A percentile compares a stretch with the other conserved stretches of the same genome.
These are phyloP conservation scores for Eucalyptus tenuipes DNA, from an alignment of 345 rosid genomes.

Conservation along the genomic window DNA sequence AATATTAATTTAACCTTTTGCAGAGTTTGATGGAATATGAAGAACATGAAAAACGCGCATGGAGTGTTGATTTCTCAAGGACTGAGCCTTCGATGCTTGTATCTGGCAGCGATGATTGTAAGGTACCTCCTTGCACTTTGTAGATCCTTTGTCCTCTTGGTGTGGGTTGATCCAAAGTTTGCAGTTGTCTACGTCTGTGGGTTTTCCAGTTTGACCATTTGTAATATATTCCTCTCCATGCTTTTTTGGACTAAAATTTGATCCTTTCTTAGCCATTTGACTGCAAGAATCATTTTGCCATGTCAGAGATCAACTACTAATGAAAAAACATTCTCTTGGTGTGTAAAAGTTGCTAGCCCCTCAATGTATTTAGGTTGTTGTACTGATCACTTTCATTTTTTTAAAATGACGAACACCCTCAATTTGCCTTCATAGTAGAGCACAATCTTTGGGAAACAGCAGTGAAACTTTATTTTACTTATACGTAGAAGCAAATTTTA, in stretches of 20 bases:
- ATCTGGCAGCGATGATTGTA: constrained; percentile 97
- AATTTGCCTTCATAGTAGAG: not conserved
- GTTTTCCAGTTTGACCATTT: not conserved
- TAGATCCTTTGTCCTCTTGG: not conserved
- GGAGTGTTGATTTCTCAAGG: constrained; percentile 97
- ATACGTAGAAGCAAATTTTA: not conserved
- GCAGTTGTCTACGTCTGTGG: not conserved
- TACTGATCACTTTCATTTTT: not conserved
- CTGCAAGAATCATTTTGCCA: not conserved
- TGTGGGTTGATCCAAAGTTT: not conserved
- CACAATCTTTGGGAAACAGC: not conserved
- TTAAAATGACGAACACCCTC: not conserved
- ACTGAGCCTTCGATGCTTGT: constrained; percentile 95
- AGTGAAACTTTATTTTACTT: not conserved
- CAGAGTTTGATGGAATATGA: constrained; percentile 98
- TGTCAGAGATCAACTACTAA: not conserved
- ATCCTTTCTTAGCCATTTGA: not conserved
- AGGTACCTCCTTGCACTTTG: constrained; percentile 29
- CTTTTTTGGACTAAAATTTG: not conserved
- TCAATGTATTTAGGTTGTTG: not conserved
- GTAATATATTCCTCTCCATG: not conserved
- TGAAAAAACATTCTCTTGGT: not conserved
- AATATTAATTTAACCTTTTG: not conserved
- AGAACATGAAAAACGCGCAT: constrained; percentile 98
- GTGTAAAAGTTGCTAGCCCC: not conserved